Percentiles rank a stretch among this genome's conserved stretches.
Evolutionary conservation across 371 early-diverging fungal species (phyloP).

Genomic region (Mortierella sp.): DNA sequence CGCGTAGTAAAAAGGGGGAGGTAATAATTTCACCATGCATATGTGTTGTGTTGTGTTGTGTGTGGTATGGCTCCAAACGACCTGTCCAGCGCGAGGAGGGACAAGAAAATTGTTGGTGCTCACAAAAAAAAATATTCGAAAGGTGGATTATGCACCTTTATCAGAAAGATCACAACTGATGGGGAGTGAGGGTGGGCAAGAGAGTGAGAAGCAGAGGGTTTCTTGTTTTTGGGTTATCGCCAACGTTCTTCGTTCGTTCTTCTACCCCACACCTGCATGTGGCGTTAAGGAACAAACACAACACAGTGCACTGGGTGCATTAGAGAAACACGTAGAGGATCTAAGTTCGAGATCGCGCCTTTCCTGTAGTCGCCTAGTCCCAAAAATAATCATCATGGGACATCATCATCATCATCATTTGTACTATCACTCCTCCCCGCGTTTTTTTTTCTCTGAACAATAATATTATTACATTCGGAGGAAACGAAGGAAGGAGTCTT

Average conservation of each 20-base stretch:
- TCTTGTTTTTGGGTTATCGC: background rate
- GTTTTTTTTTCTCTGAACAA: too few relatives aligned
- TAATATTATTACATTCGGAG: too few relatives aligned
- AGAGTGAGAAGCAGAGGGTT: background rate
- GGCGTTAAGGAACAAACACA: background rate
- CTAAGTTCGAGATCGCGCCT: background rate
- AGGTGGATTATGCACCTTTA: background rate
- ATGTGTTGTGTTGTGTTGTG: background rate
- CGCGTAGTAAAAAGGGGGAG: background rate
- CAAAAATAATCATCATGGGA: too few relatives aligned
- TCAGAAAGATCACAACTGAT: conserved; percentile 3
- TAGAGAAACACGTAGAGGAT: too few relatives aligned
- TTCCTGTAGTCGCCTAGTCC: too few relatives aligned
- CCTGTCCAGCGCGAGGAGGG: background rate
- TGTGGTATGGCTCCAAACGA: background rate
- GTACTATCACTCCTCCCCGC: background rate
- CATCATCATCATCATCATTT: too few relatives aligned
- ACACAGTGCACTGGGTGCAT: too few relatives aligned
- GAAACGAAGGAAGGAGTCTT: background rate
- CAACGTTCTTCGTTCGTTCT: background rate
- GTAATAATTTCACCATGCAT: background rate
- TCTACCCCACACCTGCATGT: conserved; percentile 1
- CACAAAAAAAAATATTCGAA: background rate
- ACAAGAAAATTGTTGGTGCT: background rate
- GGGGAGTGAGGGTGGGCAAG: background rate